Percentiles rank a stretch among this genome's conserved stretches.
phyloP scores from a whole-genome alignment of 495 filamentous ascomycete species.

The Penicillium odoratum region DNA sequence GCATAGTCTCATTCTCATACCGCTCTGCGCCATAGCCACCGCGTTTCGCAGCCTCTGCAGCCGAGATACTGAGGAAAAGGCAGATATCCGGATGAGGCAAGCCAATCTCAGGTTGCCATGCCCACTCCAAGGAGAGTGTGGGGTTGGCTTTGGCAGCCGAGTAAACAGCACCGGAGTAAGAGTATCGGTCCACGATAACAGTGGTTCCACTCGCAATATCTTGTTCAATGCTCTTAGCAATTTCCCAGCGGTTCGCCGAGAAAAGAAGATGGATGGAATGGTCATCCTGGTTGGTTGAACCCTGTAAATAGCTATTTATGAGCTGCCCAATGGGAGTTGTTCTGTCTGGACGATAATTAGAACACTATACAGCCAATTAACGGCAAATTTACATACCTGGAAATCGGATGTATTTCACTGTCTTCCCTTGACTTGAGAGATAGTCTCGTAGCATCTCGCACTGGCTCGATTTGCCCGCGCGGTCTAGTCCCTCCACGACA shows the following conservation, averaged over 20 bases:
- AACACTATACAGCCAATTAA: not conserved
- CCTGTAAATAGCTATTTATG: slow-evolving; percentile 84
- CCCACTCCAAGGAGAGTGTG: slow-evolving; percentile 71
- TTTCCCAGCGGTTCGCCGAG: slow-evolving; percentile 94
- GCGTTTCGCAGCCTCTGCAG: slow-evolving; percentile 67
- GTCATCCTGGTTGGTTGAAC: slow-evolving; percentile 74
- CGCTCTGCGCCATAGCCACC: slow-evolving; percentile 86
- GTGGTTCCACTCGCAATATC: slow-evolving; percentile 66
- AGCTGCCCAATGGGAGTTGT: slow-evolving; percentile 85
- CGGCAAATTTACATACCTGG: slow-evolving; percentile 60
- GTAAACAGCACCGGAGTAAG: slow-evolving; percentile 91
- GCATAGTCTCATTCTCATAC: slow-evolving; percentile 86
- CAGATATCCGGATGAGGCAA: slow-evolving; percentile 86
- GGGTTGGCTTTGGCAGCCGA: slow-evolving; percentile 86
- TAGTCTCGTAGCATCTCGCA: slow-evolving; percentile 67
- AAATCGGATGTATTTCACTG: slow-evolving; percentile 78
- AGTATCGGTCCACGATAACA: slow-evolving; percentile 88
- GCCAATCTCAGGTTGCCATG: slow-evolving; percentile 78
- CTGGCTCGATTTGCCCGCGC: slow-evolving; percentile 95
- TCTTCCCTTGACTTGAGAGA: slow-evolving; percentile 60
- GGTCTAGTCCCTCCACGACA: slow-evolving; percentile 91
- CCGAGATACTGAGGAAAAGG: slow-evolving; percentile 78
- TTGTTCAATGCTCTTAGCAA: slow-evolving; percentile 62
- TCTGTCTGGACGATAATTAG: slow-evolving; percentile 59
- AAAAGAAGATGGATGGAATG: slow-evolving; percentile 95